Conservation (phyloP, 768 basidiomycete genomes). For the Mycena leptocephala region DNA sequence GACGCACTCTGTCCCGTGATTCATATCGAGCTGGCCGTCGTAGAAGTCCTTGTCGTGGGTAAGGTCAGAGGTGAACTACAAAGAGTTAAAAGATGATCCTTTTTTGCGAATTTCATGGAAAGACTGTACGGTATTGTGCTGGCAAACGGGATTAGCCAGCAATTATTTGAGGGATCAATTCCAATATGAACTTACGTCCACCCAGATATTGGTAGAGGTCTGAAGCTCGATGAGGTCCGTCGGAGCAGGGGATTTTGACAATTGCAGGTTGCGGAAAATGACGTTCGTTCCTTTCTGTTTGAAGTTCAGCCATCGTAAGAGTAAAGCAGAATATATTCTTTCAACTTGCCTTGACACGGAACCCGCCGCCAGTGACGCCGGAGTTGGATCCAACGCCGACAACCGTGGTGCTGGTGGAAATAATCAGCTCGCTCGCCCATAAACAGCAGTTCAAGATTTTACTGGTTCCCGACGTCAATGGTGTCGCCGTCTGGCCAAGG, state of each 20-base stretch:
- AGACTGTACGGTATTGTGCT: slow-evolving; percentile 31
- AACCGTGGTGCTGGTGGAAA: slow-evolving; percentile 26
- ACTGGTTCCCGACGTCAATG: slow-evolving; percentile 35
- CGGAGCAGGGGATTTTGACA: slow-evolving; percentile 30
- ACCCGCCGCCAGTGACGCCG: slow-evolving; percentile 33
- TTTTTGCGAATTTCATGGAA: not conserved
- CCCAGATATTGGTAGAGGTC: slow-evolving; percentile 35
- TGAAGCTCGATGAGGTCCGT: slow-evolving; percentile 36
- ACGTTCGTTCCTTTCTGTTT: slow-evolving; percentile 34
- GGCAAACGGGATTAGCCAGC: not conserved
- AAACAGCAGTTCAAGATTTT: not conserved
- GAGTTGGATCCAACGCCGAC: slow-evolving; percentile 32
- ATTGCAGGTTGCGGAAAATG: slow-evolving; percentile 33
- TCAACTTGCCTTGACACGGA: slow-evolving; percentile 32
- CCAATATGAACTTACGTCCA: slow-evolving; percentile 19
- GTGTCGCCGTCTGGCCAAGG: slow-evolving; percentile 21
- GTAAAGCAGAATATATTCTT: not conserved
- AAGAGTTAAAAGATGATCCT: not conserved
- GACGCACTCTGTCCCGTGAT: slow-evolving; percentile 34
- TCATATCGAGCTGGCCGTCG: slow-evolving; percentile 35
- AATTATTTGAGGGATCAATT: not conserved
- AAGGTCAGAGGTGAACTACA: slow-evolving; percentile 30
- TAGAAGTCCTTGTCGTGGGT: slow-evolving; percentile 36
- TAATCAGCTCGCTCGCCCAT: not conserved
- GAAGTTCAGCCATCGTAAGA: not conserved